Evolutionary conservation across 371 early-diverging fungal genomes (phyloP).

Genomic region (Nematocida ironsii): DNA sequence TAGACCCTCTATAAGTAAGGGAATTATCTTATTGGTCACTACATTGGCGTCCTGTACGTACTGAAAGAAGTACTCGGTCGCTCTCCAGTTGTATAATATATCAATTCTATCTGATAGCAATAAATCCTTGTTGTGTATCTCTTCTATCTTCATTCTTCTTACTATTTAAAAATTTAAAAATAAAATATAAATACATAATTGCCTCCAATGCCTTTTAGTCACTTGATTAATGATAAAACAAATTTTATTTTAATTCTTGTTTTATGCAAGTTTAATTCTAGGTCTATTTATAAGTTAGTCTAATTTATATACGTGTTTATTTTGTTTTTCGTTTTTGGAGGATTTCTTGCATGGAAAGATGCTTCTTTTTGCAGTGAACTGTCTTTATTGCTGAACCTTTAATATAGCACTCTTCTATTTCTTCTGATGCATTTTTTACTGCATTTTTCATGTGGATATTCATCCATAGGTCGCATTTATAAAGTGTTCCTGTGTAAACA

Average conservation of each 20-base stretch:
- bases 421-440: conserved; percentile 70
- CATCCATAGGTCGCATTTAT: conserved; percentile 88
- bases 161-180: conserved; percentile 37
- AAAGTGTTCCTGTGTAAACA: conserved; percentile 90
- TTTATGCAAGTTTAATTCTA: not conserved
- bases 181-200: conserved; percentile 9
- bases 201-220: not conserved
- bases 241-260: not conserved
- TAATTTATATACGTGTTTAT: not conserved
- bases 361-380: conserved; percentile 62
- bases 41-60: conserved; percentile 27
- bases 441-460: conserved; percentile 88
- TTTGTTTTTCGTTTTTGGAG: conserved; percentile 52
- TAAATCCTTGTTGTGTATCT: conserved; percentile 35
- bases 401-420: conserved; percentile 62
- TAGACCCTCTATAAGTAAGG: conserved; percentile 31
- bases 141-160: conserved; percentile 48
- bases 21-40: conserved; percentile 16
- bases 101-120: conserved; percentile 36
- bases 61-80: conserved; percentile 46
- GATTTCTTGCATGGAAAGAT: conserved; percentile 52
- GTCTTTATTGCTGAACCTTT: conserved; percentile 64
- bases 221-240: not conserved
- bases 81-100: conserved; percentile 39
- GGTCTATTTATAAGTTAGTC: conserved; percentile 9